Evolutionary conservation across 2,329 filamentous ascomycete species (phyloP).

Genomic region (Geoglossum cookeanum): DNA sequence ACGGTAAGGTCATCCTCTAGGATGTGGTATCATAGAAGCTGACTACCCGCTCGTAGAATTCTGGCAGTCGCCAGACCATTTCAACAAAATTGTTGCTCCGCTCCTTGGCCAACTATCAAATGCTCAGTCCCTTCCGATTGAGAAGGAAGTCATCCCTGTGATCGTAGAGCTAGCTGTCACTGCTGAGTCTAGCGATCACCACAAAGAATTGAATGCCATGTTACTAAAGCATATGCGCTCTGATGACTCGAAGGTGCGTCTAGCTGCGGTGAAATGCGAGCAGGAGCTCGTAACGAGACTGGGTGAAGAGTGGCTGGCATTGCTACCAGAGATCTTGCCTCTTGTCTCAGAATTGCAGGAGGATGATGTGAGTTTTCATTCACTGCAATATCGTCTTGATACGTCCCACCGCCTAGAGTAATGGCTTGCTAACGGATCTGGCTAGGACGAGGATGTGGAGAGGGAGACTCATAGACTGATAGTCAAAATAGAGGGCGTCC

Average conservation of each 20-base stretch:
- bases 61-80: constrained; percentile 85
- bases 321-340: constrained; percentile 89
- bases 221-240: constrained; percentile 64
- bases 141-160: constrained; percentile 45
- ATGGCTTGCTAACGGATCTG: neutral
- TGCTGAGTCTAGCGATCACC: constrained; percentile 70
- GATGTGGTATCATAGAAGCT: neutral
- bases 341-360: constrained; percentile 92
- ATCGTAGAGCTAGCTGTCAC: constrained; percentile 64
- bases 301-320: constrained; percentile 81
- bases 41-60: constrained; percentile 36
- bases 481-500: constrained; percentile 64
- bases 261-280: constrained; percentile 69
- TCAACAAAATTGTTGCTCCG: constrained; percentile 48
- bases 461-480: constrained; percentile 82
- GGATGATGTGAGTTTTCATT: constrained; percentile 38
- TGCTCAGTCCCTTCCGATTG: constrained; percentile 21
- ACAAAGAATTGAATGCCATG: constrained; percentile 67
- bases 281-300: constrained; percentile 59
- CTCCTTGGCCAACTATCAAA: constrained; percentile 46
- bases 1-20: constrained; percentile 28
- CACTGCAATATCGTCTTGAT: too few species aligned
- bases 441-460: constrained; percentile 65
- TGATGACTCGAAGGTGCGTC: constrained; percentile 48
- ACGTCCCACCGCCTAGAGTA: neutral